These are phyloP conservation scores for Globisporangium paroecandrum DNA, from an alignment of 352 stramenopile genomes.

Conservation along the genomic window DNA sequence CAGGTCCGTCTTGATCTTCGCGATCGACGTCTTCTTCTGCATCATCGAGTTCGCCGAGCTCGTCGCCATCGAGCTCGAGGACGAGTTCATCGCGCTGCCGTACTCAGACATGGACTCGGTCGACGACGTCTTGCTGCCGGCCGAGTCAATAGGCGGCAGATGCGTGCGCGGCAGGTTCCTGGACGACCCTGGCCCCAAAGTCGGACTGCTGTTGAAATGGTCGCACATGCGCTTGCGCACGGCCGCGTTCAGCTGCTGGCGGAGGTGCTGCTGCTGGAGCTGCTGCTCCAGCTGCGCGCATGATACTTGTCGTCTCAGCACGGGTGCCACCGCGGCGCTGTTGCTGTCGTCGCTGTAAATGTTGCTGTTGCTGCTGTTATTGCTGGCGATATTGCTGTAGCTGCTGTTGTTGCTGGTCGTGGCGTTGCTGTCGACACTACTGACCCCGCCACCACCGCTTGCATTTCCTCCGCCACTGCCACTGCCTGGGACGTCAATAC, in stretches of 20 bases:
- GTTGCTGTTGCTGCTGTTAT: neutral
- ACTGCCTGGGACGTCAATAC: slow-evolving; percentile 13
- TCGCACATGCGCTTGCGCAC: slow-evolving; percentile 22
- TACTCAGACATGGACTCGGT: slow-evolving; percentile 18
- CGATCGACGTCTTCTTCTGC: slow-evolving; percentile 47
- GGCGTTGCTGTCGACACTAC: neutral
- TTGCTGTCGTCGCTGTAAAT: neutral
- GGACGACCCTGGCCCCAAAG: neutral
- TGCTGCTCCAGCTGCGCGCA: slow-evolving; percentile 1
- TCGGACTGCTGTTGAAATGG: slow-evolving; percentile 13
- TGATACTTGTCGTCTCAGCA: neutral
- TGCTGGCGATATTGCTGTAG: neutral
- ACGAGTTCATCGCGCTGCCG: slow-evolving; percentile 1
- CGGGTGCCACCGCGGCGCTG: neutral
- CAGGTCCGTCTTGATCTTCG: slow-evolving; percentile 81
- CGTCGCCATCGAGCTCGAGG: neutral
- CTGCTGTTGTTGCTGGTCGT: neutral
- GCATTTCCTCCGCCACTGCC: neutral
- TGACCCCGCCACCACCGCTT: neutral
- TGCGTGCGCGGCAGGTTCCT: slow-evolving; percentile 15
- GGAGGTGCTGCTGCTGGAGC: neutral
- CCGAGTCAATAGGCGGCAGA: slow-evolving; percentile 18
- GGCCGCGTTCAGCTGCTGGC: neutral
- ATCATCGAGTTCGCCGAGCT: slow-evolving; percentile 13
- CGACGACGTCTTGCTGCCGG: slow-evolving; percentile 22